Evolutionary conservation across 2,329 filamentous ascomycete genomes (phyloP).

Genomic region (Colletotrichum euphorbiae): DNA sequence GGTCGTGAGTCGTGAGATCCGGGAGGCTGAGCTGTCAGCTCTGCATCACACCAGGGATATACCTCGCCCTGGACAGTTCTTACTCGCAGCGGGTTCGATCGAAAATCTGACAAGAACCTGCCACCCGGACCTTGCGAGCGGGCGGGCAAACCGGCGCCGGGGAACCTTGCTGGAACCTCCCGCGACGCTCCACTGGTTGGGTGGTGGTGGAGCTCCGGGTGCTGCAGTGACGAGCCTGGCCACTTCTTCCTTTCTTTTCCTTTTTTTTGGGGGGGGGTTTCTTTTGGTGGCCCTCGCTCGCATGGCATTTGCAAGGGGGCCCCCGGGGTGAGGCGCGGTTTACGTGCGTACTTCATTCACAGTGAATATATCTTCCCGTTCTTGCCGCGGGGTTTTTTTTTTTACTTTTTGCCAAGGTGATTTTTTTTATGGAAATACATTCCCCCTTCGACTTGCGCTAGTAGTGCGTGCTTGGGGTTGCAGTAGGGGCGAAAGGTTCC

Average conservation of each 20-base stretch:
- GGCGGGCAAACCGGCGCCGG: conserved; percentile 9
- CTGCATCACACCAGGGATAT: not conserved
- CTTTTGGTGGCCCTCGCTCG: no score
- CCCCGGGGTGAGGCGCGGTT: not conserved
- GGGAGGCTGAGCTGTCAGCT: conserved; percentile 24
- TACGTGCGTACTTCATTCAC: not conserved
- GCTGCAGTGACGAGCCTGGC: not conserved
- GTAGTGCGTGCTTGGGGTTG: not conserved
- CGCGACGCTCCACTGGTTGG: conserved; percentile 24
- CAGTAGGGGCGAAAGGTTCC: not conserved
- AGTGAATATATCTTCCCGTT: no score
- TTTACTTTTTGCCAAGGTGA: not conserved
- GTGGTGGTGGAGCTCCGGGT: conserved; percentile 28
- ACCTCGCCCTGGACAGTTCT: not conserved
- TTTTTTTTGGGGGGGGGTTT: no score
- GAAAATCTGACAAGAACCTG: not conserved
- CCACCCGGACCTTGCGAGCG: not conserved
- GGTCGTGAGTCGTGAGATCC: conserved; percentile 14
- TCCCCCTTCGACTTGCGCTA: not conserved
- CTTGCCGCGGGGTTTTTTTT: no score
- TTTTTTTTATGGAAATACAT: not conserved
- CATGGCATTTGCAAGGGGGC: no score
- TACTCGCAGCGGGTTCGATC: not conserved
- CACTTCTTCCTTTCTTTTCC: no score
- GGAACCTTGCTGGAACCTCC: conserved; percentile 32